Evolutionary conservation across 306 rosid genomes (phyloP).

Genomic region (Alnus glutinosa): DNA sequence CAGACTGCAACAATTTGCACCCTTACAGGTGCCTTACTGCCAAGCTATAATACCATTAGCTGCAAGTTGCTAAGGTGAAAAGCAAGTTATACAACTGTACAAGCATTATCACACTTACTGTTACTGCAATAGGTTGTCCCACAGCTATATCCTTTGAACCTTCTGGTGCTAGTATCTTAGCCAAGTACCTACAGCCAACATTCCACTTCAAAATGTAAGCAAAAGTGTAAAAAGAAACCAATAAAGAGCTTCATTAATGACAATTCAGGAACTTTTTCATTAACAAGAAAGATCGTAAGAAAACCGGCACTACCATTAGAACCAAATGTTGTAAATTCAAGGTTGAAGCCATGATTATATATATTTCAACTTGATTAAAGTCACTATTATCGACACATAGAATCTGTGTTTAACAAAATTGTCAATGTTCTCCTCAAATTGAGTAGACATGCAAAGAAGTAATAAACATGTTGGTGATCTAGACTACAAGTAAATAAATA

Average conservation of each 20-base stretch:
- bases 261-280: background rate
- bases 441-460: background rate
- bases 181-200: constrained; percentile 68
- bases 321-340: background rate
- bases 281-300: background rate
- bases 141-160: constrained; percentile 94
- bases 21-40: constrained; percentile 14
- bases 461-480: background rate
- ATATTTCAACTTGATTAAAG: constrained; percentile 9
- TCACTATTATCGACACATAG: constrained; percentile 19
- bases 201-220: constrained; percentile 10
- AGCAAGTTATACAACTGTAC: constrained; percentile 17
- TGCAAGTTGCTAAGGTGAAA: constrained; percentile 21
- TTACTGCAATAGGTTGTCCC: constrained; percentile 93
- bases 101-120: constrained; percentile 61
- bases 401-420: background rate
- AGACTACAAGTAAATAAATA: constrained; percentile 4
- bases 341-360: constrained; percentile 12
- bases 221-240: background rate
- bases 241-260: constrained; percentile 12
- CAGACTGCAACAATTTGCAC: background rate
- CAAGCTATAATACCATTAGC: background rate
- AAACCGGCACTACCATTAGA: background rate
- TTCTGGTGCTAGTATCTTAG: constrained; percentile 78
- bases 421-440: constrained; percentile 6